phyloP scores from a whole-genome alignment of 2,329 filamentous ascomycete species.

The Venturia carpophila region DNA sequence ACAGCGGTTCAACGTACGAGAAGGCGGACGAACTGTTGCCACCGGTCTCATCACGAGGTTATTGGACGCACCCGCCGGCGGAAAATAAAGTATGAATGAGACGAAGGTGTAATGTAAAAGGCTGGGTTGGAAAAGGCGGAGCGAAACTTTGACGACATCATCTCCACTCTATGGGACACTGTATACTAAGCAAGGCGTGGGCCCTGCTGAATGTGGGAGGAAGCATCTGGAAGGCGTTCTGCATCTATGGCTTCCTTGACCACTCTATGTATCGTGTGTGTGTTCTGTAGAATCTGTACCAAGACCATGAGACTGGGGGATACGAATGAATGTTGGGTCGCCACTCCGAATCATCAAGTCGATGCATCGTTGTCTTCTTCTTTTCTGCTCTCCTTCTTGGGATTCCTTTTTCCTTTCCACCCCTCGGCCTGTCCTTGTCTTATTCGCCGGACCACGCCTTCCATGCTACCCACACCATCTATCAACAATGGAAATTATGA shows the following conservation, averaged over 20 bases:
- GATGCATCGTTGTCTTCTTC: too few relatives aligned
- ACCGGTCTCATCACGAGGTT: conserved; percentile 35
- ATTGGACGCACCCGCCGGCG: conserved; percentile 23
- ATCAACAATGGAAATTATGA: too few relatives aligned
- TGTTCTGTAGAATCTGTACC: conserved; percentile 7
- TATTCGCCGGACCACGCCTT: too few relatives aligned
- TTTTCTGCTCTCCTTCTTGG: too few relatives aligned
- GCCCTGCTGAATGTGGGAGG: background rate
- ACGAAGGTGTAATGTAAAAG: conserved; percentile 5
- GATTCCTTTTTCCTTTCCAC: too few relatives aligned
- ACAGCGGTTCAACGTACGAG: conserved; percentile 96
- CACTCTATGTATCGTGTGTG: background rate
- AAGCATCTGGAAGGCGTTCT: conserved; percentile 13
- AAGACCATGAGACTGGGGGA: background rate
- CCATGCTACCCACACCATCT: too few relatives aligned
- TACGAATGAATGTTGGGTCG: background rate
- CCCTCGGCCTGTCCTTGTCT: too few relatives aligned
- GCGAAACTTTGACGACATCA: background rate
- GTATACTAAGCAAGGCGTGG: conserved; percentile 6
- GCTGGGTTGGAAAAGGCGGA: background rate
- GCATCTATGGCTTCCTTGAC: conserved; percentile 1
- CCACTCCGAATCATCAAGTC: background rate
- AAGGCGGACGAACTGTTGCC: conserved; percentile 65
- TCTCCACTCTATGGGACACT: conserved; percentile 13
- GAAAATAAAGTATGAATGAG: background rate